Evolutionary conservation across 768 basidiomycete species (phyloP).

Genomic region (Glaciozyma martinii): DNA sequence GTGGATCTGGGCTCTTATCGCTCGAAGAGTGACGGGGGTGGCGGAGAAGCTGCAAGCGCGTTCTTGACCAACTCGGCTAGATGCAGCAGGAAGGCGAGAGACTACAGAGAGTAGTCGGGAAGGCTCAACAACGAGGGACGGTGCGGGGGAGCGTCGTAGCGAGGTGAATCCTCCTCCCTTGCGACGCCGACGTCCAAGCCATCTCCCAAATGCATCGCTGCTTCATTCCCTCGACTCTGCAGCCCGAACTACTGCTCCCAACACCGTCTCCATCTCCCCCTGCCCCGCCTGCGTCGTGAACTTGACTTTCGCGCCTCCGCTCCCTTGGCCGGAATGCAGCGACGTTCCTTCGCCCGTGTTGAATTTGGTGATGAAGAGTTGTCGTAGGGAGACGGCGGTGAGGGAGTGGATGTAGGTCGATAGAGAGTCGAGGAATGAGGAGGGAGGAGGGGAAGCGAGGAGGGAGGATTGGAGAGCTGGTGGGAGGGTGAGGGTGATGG

Average conservation of each 20-base stretch:
- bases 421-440: conserved; percentile 6
- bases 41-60: no score
- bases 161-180: no score
- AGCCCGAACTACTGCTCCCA: not conserved
- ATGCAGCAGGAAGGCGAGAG: no score
- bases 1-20: no score
- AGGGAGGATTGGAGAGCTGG: not conserved
- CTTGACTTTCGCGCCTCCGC: not conserved
- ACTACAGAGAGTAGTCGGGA: no score
- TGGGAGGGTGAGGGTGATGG: conserved; percentile 8
- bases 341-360: conserved; percentile 3
- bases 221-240: not conserved
- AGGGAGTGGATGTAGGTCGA: not conserved
- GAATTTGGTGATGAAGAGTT: conserved; percentile 1
- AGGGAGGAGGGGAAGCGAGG: no score
- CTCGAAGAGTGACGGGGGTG: no score
- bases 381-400: not conserved
- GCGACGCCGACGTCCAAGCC: no score
- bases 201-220: no score
- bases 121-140: no score
- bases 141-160: no score
- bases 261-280: not conserved
- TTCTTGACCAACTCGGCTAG: no score
- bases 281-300: not conserved
- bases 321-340: conserved; percentile 8